Evolutionary conservation across 148 eudicot species (phyloP), one percentile per base, ranked within the genome.

Genomic region (Spergularia marina): DNA sequence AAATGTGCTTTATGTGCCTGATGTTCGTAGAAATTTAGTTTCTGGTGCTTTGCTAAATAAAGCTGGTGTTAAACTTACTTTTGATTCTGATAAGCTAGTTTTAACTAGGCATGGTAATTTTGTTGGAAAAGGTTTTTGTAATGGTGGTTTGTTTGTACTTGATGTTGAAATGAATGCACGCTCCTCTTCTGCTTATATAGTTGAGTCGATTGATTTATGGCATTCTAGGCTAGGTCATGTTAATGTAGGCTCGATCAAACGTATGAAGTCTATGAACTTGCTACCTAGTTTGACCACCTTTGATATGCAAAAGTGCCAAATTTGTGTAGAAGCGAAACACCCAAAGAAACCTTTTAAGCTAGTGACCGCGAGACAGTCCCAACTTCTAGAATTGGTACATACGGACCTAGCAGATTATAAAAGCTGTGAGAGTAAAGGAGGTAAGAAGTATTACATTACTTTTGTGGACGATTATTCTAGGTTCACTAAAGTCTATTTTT

Each of bases 111-210:
- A 25, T 58, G 74, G 65, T 18, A 10, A 56, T 4, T 71, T 72
- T 56, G 61, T 72, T 12, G 74, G 65, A 2, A 72, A 72, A 41
- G 65, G 74, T 17, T 71, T 71, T 53, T 71, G 25, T 71, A 71
- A 71, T 55, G 60, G 6, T 16, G 62, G 63, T 10, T 10, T 72
- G 6, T 72, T 72, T 58, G 36, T 57, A 36, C 51, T 72, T 17
- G 74, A 72, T 40, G 51, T 40, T 57, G 64, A 36, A 25, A 39
- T 34, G 40, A 39, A 30, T 30, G 34, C 34, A 30, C 2, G 34
- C 34, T 54, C 74, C 36, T 30, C 62, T 71, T 69, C 41, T 15
- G 25, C 62, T 55, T 71, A 54, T 55, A 10, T 58, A 1, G 49
- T 39, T 34, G 65, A 72, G 30, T 56, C 52, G 18, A 0, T 56